Conservation (phyloP, 2,329 filamentous ascomycete species). For the Podosphaera aphanis region DNA sequence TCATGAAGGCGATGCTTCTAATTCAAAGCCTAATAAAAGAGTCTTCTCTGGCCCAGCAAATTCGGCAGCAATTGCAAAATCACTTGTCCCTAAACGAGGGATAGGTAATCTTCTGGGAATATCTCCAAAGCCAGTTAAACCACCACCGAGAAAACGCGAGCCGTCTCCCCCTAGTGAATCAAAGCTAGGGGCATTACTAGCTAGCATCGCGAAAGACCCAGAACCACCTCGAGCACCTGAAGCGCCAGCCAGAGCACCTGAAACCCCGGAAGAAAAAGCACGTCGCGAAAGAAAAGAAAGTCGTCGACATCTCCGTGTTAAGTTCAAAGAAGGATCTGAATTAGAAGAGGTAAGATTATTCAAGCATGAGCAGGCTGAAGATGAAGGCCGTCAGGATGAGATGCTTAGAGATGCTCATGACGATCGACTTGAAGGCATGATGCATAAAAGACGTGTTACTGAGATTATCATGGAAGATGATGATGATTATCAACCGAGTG, state of each 20-base stretch:
- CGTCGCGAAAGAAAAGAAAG: slow-evolving; percentile 51
- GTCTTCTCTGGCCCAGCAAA: slow-evolving; percentile 12
- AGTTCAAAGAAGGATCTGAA: slow-evolving; percentile 42
- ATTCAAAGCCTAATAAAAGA: slow-evolving; percentile 15
- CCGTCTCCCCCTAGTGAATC: slow-evolving; percentile 14
- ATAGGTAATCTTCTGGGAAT: slow-evolving; percentile 12
- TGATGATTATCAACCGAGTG: slow-evolving; percentile 15
- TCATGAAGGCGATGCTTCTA: slow-evolving; percentile 13
- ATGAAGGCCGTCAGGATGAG: slow-evolving; percentile 40
- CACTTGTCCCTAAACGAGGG: slow-evolving; percentile 9
- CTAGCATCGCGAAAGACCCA: slow-evolving; percentile 15
- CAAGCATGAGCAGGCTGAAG: slow-evolving; percentile 47
- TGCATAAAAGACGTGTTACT: slow-evolving; percentile 29
- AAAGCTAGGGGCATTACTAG: slow-evolving; percentile 15
- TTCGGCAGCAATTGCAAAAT: slow-evolving; percentile 9
- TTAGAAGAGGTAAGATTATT: slow-evolving; percentile 46
- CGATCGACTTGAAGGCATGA: slow-evolving; percentile 49
- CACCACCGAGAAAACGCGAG: slow-evolving; percentile 16
- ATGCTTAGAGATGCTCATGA: slow-evolving; percentile 51
- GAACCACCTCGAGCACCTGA: slow-evolving; percentile 14
- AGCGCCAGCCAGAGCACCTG: slow-evolving; percentile 18
- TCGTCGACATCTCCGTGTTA: slow-evolving; percentile 44
- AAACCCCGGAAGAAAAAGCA: slow-evolving; percentile 43
- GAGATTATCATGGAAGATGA: slow-evolving; percentile 33
- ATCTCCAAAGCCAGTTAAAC: slow-evolving; percentile 10